Evolutionary conservation across 352 stramenopile species (phyloP).

Genomic region (Pythium vanterpoolii): DNA sequence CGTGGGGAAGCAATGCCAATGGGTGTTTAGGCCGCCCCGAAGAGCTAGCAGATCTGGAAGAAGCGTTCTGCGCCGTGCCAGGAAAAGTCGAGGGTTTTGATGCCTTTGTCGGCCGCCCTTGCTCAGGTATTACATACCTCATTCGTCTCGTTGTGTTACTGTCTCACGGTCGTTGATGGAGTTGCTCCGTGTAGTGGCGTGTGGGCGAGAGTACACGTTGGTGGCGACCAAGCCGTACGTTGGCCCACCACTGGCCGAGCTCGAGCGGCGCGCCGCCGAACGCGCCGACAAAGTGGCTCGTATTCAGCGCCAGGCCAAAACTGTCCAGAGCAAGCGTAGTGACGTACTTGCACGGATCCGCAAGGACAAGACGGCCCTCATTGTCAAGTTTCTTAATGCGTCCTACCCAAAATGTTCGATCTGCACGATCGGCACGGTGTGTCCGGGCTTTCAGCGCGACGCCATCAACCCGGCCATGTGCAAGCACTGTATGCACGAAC

Average conservation of each 20-base stretch:
- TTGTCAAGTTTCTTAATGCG: constrained; percentile 48
- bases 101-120: constrained; percentile 64
- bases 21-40: constrained; percentile 80
- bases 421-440: constrained; percentile 61
- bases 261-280: constrained; percentile 42
- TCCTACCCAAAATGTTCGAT: constrained; percentile 64
- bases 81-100: constrained; percentile 70
- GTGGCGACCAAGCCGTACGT: constrained; percentile 92
- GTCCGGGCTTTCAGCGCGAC: constrained; percentile 71
- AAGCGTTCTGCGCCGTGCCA: constrained; percentile 80
- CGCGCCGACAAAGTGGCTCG: constrained; percentile 39
- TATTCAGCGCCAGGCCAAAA: constrained; percentile 46
- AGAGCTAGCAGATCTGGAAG: constrained; percentile 66
- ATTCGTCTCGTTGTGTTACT: neutral
- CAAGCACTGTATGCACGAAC: constrained; percentile 74
- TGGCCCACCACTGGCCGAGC: constrained; percentile 65
- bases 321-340: constrained; percentile 37
- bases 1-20: constrained; percentile 91
- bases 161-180: neutral
- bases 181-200: constrained; percentile 58
- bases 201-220: constrained; percentile 90
- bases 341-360: constrained; percentile 45
- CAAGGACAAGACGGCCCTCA: constrained; percentile 36
- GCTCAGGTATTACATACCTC: constrained; percentile 43
- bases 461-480: constrained; percentile 65